Evolutionary conservation across 1,284 basidiomycete genomes (phyloP).

Genomic region (Cerrena zonata): DNA sequence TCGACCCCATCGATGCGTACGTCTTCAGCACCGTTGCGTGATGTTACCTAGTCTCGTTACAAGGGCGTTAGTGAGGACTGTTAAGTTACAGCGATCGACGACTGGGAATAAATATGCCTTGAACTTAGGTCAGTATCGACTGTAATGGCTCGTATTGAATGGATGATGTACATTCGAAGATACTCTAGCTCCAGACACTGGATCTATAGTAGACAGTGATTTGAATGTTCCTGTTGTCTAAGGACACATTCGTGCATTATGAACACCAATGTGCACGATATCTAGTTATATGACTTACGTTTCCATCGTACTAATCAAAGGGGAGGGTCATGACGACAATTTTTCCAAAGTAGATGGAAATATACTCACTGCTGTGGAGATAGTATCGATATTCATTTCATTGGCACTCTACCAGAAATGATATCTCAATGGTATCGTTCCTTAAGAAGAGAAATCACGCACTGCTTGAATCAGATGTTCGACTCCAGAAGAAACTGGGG

Average conservation of each 20-base stretch:
- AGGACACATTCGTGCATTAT: too few species aligned
- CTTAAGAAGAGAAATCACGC: too few species aligned
- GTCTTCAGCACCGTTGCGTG: constrained; percentile 3
- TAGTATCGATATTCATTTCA: too few species aligned
- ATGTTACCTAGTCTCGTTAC: constrained; percentile 12
- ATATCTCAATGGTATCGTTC: background rate
- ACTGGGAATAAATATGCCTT: constrained; percentile 17
- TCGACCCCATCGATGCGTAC: constrained; percentile 23
- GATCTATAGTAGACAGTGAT: constrained; percentile 9
- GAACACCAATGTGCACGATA: too few species aligned
- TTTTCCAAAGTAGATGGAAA: too few species aligned
- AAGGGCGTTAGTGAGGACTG: constrained; percentile 15
- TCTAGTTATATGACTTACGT: background rate
- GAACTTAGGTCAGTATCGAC: too few species aligned
- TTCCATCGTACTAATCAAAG: background rate
- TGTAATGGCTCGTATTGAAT: too few species aligned
- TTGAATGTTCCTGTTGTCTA: background rate
- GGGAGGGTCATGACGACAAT: too few species aligned
- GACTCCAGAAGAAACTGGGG: background rate
- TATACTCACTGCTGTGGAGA: too few species aligned
- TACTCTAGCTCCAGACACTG: too few species aligned
- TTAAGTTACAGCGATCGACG: constrained; percentile 15
- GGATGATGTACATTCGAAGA: too few species aligned
- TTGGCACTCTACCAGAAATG: too few species aligned
- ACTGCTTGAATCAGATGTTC: background rate